Percentiles rank a stretch among this genome's conserved stretches.
phyloP scores from a whole-genome alignment of 2,329 filamentous ascomycete genomes.

The Exutisphaerella laricina region DNA sequence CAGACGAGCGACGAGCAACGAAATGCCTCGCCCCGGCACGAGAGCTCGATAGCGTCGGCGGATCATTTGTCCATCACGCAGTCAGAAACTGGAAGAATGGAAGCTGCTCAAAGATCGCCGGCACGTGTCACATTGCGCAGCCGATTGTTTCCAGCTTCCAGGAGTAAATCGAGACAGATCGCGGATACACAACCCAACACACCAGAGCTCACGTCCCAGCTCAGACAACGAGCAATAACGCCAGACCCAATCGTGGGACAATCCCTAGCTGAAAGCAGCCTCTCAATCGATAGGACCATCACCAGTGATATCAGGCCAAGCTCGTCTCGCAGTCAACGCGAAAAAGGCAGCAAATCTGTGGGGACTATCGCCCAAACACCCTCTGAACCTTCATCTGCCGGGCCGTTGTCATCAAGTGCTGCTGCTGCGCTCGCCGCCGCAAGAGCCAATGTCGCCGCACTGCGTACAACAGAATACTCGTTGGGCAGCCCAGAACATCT shows the following conservation, averaged over 20 bases:
- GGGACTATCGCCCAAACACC: not conserved
- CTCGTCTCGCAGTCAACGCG: not conserved
- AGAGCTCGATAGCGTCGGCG: not conserved
- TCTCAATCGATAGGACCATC: not conserved
- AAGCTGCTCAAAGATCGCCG: not conserved
- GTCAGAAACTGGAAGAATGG: not conserved
- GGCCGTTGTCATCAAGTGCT: constrained; percentile 3
- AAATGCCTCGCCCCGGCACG: not conserved
- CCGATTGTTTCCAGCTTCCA: not conserved
- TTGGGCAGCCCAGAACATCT: constrained; percentile 2
- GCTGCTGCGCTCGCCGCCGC: constrained; percentile 16
- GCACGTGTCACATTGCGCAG: not conserved
- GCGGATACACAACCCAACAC: not conserved
- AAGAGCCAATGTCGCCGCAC: constrained; percentile 20
- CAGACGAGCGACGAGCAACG: not conserved
- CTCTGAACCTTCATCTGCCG: not conserved
- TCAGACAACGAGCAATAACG: not conserved
- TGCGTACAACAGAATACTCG: constrained; percentile 10
- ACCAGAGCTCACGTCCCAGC: not conserved
- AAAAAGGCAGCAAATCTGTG: not conserved
- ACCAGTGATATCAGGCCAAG: not conserved
- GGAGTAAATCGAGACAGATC: not conserved
- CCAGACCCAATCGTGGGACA: not conserved
- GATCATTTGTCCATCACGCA: not conserved
- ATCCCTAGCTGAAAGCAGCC: not conserved